phyloP scores from a whole-genome alignment of 352 stramenopile species.

The Pythium utonaiense region DNA sequence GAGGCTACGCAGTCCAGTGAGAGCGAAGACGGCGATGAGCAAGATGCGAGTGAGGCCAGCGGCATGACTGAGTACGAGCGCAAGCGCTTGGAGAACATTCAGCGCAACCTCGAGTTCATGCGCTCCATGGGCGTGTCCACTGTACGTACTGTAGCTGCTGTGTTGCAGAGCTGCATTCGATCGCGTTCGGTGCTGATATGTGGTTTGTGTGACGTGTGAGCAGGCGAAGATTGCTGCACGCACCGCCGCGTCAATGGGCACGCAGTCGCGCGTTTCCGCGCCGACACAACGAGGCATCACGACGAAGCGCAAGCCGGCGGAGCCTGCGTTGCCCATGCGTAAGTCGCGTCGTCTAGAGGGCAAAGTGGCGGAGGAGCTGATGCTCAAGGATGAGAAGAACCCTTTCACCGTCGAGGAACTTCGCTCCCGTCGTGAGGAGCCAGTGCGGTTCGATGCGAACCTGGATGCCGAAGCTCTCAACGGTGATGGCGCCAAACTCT shows the following conservation, averaged over 20 bases:
- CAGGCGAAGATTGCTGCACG: constrained; percentile 64
- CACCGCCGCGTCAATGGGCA: constrained; percentile 26
- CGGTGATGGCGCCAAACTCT: constrained; percentile 28
- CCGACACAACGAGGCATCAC: constrained; percentile 6
- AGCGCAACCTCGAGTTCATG: constrained; percentile 84
- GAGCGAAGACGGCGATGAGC: neutral
- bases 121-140: constrained; percentile 77
- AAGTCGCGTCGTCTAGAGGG: constrained; percentile 67
- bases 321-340: constrained; percentile 29
- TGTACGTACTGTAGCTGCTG: constrained; percentile 16
- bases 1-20: neutral
- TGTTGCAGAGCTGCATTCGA: neutral
- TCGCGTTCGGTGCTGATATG: neutral
- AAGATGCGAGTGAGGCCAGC: constrained; percentile 6
- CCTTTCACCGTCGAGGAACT: constrained; percentile 1
- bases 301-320: constrained; percentile 28
- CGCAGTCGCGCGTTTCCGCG: neutral
- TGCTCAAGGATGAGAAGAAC: constrained; percentile 20
- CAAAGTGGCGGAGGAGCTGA: constrained; percentile 44
- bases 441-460: constrained; percentile 22
- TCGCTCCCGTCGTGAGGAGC: neutral
- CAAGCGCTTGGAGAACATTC: constrained; percentile 79
- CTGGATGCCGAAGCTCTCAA: constrained; percentile 35
- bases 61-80: constrained; percentile 73
- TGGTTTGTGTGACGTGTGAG: neutral